Conservation (phyloP, 345 rosid species). For the Physaria fendleri region DNA sequence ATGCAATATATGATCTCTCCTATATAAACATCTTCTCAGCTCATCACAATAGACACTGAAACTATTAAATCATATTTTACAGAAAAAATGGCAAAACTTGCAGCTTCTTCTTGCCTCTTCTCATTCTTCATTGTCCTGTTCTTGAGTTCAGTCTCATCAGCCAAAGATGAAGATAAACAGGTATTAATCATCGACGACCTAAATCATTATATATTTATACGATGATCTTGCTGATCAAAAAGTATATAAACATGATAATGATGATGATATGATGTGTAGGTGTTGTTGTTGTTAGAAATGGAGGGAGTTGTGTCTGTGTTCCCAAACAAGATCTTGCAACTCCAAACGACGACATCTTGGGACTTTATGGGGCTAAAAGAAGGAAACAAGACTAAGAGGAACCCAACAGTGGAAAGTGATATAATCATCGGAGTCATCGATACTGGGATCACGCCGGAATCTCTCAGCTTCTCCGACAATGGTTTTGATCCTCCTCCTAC, state of each 20-base stretch:
- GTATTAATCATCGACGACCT: too few species aligned
- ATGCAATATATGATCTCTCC: too few species aligned
- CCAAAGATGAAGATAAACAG: neutral
- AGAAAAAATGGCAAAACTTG: neutral
- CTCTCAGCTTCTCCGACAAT: slow-evolving; percentile 37
- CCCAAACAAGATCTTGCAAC: slow-evolving; percentile 31
- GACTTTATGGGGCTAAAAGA: slow-evolving; percentile 42
- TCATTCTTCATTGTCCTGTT: neutral
- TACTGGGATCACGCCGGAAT: slow-evolving; percentile 44
- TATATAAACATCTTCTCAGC: too few species aligned
- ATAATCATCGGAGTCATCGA: slow-evolving; percentile 36
- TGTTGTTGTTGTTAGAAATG: slow-evolving; percentile 23
- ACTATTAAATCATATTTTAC: too few species aligned
- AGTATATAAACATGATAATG: too few species aligned
- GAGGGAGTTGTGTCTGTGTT: slow-evolving; percentile 43
- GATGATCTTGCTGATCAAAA: too few species aligned
- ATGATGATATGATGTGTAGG: too few species aligned
- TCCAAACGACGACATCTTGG: slow-evolving; percentile 54
- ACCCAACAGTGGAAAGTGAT: slow-evolving; percentile 22
- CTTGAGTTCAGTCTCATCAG: neutral
- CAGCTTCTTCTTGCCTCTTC: neutral
- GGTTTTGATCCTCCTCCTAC: slow-evolving; percentile 46
- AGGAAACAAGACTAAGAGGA: neutral
- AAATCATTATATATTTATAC: too few species aligned
- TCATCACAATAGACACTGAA: too few species aligned